Conservation (phyloP, 208 protist genomes). For the Leishmania tarentolae region DNA sequence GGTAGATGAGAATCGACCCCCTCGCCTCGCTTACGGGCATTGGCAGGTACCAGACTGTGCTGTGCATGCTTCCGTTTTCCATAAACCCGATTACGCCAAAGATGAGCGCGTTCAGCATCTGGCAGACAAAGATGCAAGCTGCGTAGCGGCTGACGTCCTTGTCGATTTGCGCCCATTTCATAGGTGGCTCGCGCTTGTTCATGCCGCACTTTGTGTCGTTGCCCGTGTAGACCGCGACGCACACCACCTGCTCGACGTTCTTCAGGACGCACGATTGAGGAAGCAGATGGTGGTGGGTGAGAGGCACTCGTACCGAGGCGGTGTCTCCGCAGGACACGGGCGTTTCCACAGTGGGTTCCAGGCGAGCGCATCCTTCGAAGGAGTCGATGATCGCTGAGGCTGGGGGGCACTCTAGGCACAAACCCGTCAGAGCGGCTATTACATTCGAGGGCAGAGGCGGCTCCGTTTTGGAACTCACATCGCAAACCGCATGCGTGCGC, state of each 20-base stretch:
- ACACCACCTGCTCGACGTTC: slow-evolving; percentile 81
- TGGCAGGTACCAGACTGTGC: slow-evolving; percentile 73
- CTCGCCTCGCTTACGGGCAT: slow-evolving; percentile 33
- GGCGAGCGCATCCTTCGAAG: slow-evolving; percentile 80
- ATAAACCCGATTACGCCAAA: slow-evolving; percentile 87
- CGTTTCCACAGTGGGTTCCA: slow-evolving; percentile 4
- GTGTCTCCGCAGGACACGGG: neutral
- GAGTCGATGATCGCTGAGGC: slow-evolving; percentile 85
- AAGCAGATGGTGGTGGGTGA: slow-evolving; percentile 76
- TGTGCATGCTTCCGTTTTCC: slow-evolving; percentile 47
- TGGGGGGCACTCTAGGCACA: slow-evolving; percentile 57
- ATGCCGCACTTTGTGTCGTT: slow-evolving; percentile 94
- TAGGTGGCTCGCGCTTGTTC: slow-evolving; percentile 87
- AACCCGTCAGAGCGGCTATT: slow-evolving; percentile 14
- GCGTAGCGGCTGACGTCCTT: slow-evolving; percentile 82
- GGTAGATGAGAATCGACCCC: slow-evolving; percentile 77
- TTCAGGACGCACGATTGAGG: slow-evolving; percentile 89
- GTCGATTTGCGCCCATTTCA: slow-evolving; percentile 95
- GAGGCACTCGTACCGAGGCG: slow-evolving; percentile 28
- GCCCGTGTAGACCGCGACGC: slow-evolving; percentile 95
- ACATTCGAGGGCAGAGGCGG: slow-evolving; percentile 13
- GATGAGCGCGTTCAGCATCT: slow-evolving; percentile 73
- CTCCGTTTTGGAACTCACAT: slow-evolving; percentile 11
- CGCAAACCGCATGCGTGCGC: slow-evolving; percentile 18
- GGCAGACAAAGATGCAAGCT: slow-evolving; percentile 88